Percentiles rank a stretch among this genome's conserved stretches.
Evolutionary conservation across 106 monocot genomes (phyloP).

Genomic region (Dendrobium catenatum): DNA sequence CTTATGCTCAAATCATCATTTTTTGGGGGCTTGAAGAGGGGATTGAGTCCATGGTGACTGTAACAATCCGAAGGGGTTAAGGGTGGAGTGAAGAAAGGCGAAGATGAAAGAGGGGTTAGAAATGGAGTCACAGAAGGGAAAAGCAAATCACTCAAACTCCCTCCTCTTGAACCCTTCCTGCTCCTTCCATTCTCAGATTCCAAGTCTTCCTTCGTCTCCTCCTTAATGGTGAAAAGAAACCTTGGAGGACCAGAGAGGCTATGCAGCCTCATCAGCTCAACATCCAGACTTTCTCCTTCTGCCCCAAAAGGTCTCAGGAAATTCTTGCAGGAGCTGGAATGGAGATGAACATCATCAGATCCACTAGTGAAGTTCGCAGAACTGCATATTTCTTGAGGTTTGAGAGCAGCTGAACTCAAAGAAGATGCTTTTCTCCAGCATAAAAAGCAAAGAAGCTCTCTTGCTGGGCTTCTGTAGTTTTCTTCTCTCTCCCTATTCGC

Average conservation of each 20-base stretch:
- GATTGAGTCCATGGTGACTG: conserved; percentile 35
- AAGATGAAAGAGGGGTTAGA: conserved; percentile 69
- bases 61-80: conserved; percentile 29
- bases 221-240: conserved; percentile 89
- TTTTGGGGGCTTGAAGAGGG: conserved; percentile 43
- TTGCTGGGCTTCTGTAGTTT: conserved; percentile 8
- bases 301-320: conserved; percentile 14
- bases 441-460: conserved; percentile 39
- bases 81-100: conserved; percentile 44
- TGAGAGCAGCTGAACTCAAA: conserved; percentile 36
- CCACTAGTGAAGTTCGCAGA: background rate
- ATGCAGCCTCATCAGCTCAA: conserved; percentile 87
- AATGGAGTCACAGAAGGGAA: conserved; percentile 35
- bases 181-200: conserved; percentile 45
- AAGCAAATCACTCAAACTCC: conserved; percentile 58
- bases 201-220: conserved; percentile 77
- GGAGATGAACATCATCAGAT: conserved; percentile 4
- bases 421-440: conserved; percentile 44
- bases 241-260: conserved; percentile 61
- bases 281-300: conserved; percentile 51
- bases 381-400: conserved; percentile 27
- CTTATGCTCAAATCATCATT: conserved; percentile 8
- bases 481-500: conserved; percentile 17
- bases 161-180: conserved; percentile 50
- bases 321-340: conserved; percentile 23